phyloP scores from a whole-genome alignment of 164 flowering plant genomes.

The Protea cynaroides region DNA sequence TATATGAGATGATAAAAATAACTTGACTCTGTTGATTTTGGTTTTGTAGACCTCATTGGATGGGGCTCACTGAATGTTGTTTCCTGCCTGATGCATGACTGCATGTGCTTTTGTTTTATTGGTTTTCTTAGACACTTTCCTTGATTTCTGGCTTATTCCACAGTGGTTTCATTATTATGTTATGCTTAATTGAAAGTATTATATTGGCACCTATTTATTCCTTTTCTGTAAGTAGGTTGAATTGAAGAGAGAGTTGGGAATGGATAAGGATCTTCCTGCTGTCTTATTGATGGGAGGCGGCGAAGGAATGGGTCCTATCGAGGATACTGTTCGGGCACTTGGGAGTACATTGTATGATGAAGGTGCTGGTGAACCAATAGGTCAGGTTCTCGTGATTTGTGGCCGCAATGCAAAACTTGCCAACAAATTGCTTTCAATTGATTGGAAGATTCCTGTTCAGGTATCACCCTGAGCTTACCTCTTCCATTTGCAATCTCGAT shows the following conservation, averaged over 20 bases:
- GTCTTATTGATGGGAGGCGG: conserved; percentile 98
- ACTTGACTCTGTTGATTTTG: background rate
- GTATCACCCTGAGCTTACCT: conserved; percentile 26
- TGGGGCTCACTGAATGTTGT: background rate
- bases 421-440: conserved; percentile 48
- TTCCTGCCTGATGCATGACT: no score
- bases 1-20: no score
- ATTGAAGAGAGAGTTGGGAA: conserved; percentile 74
- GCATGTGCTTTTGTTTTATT: background rate
- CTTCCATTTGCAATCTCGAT: background rate
- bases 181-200: background rate
- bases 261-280: conserved; percentile 91
- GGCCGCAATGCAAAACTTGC: conserved; percentile 90
- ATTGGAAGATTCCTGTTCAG: conserved; percentile 95
- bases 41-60: background rate
- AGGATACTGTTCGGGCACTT: conserved; percentile 91
- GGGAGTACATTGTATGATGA: conserved; percentile 72
- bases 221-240: conserved; percentile 38
- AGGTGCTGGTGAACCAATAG: conserved; percentile 56
- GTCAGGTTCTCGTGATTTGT: conserved; percentile 89
- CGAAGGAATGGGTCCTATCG: conserved; percentile 99
- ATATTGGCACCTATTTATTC: background rate
- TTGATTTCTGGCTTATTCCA: background rate
- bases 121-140: background rate
- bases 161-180: background rate